Evolutionary conservation across 1,284 basidiomycete genomes (phyloP), one percentile per base, ranked within the genome.

Genomic region (Boletus calvinii): DNA sequence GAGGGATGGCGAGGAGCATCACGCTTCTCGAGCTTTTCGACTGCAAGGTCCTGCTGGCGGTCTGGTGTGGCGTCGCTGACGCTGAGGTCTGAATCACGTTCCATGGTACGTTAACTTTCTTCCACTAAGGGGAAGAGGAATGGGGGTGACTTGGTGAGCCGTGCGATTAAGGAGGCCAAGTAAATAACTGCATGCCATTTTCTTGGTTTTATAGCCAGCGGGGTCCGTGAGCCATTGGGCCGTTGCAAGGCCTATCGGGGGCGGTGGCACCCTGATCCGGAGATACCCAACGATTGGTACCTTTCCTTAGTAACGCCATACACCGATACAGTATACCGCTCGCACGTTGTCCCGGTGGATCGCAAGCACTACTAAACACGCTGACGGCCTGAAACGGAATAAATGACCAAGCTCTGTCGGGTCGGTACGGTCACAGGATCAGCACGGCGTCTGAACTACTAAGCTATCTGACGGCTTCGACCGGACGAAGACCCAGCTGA

Each of bases 151-250:
- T 32, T 42, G 41, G 37, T 34, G 51, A 22, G 45, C 59, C 31
- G 18, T 1, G n/a, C 6, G 26, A 48, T 37, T 24, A 46, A 22
- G 36, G 41, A 10, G 39, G 43, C 45, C 13, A 11, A 8, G 7
- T 15, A 8, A 6, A 37, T 12, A 13, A 17, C 1, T 8, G 8
- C 34, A 22, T 11, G 17, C 8, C 39, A 41, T 20, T 24, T 32
- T 31, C 26, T 44, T 36, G 9, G 41, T 53, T 69, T 67, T 69
- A 68, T 69, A 69, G 11, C 46, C 44, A 48, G 30, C 4, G 17
- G 39, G 24, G 6, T 6, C 26, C 26, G 26, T 26, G 26, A 6
- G 26, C 26, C 6, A 26, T 26, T 26, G 26, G 26, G 26, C 6
- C 26, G 18, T n/a, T 32, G 18, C 22, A 35, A 29, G 17, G 32